A percentile compares a stretch with the other conserved stretches of the same genome.
These are phyloP conservation scores for Stevia rebaudiana DNA, from an alignment of 140 eudicot species.

Conservation along the genomic window DNA sequence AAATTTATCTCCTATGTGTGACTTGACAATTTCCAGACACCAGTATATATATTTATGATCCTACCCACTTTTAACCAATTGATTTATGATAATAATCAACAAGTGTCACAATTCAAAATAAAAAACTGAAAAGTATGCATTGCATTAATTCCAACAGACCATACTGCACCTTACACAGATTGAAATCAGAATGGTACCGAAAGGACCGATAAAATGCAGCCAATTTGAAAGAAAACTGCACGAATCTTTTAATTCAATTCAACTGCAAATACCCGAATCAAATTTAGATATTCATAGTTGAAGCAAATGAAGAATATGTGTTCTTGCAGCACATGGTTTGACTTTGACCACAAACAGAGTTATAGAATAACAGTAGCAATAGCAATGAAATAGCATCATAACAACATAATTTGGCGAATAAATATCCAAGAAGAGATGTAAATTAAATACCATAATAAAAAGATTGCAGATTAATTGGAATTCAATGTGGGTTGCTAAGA, in stretches of 20 bases:
- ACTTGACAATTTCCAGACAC: constrained; percentile 25
- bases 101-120: constrained; percentile 28
- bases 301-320: constrained; percentile 33
- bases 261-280: constrained; percentile 38
- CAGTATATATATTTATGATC: constrained; percentile 31
- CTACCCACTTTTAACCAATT: constrained; percentile 37
- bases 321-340: constrained; percentile 45
- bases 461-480: constrained; percentile 26
- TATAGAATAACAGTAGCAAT: constrained; percentile 29
- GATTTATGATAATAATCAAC: constrained; percentile 29
- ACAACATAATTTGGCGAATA: constrained; percentile 26
- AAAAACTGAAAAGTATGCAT: constrained; percentile 25
- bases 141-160: constrained; percentile 31
- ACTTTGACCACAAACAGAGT: constrained; percentile 42
- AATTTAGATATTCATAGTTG: constrained; percentile 30
- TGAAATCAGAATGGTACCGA: constrained; percentile 20
- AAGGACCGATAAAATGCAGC: constrained; percentile 20
- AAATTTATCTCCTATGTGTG: constrained; percentile 5
- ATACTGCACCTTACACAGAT: constrained; percentile 28
- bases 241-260: constrained; percentile 32
- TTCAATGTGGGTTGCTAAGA: constrained; percentile 39
- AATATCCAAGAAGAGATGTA: constrained; percentile 36
- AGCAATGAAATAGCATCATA: constrained; percentile 30
- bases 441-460: constrained; percentile 41
- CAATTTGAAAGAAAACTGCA: constrained; percentile 25